A percentile compares a stretch with the other conserved stretches of the same genome.
phyloP scores from a whole-genome alignment of 2,329 filamentous ascomycete species.

The Apiospora phragmitis region DNA sequence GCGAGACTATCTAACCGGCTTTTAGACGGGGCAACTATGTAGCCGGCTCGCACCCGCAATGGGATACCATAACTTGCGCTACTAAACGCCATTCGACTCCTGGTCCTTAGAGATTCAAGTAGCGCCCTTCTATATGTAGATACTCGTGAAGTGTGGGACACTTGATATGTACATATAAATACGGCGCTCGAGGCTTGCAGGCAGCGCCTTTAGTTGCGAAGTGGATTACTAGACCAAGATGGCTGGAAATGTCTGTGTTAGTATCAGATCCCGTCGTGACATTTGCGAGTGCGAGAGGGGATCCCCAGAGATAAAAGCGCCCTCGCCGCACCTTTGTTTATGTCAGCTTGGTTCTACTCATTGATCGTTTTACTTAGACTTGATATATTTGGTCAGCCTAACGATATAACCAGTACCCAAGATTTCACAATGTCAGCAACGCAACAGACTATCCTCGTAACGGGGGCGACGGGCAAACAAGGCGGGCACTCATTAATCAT shows the following conservation, averaged over 20 bases:
- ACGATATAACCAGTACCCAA: neutral
- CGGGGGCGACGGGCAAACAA: constrained; percentile 14
- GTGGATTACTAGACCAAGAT: neutral
- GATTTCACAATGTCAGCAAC: neutral
- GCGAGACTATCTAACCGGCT: neutral
- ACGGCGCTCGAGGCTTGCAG: neutral
- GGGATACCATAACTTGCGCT: neutral
- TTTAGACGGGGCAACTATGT: neutral
- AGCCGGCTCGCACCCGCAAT: neutral
- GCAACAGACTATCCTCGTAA: constrained; percentile 10
- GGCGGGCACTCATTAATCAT: constrained; percentile 11
- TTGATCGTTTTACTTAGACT: neutral
- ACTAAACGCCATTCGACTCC: neutral
- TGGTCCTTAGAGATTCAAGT: neutral
- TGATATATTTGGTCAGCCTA: neutral
- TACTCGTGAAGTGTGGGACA: neutral
- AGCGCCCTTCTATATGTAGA: neutral
- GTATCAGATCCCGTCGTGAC: neutral
- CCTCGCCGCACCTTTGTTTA: neutral
- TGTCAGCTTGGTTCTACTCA: neutral
- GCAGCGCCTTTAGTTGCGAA: neutral
- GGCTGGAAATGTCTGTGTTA: neutral
- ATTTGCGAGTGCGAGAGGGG: neutral
- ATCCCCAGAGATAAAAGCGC: neutral
- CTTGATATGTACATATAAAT: neutral